These are phyloP conservation scores for Beverwykella pulmonaria DNA, from an alignment of 495 filamentous ascomycete genomes.

Conservation along the genomic window DNA sequence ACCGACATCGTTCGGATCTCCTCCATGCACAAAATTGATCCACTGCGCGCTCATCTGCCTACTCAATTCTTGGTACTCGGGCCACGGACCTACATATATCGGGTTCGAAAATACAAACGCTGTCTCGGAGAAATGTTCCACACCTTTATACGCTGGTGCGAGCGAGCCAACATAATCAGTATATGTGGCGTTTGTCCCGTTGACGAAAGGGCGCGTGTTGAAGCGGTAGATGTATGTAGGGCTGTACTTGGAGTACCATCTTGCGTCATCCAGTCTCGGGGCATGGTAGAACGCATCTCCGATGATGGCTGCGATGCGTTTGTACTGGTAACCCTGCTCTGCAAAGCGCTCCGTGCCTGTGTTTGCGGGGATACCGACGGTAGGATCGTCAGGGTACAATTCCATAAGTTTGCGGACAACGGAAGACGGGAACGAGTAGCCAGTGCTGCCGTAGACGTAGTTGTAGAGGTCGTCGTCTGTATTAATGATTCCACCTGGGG, in stretches of 20 bases:
- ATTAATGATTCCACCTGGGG: conserved; percentile 28
- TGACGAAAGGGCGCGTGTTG: conserved; percentile 37
- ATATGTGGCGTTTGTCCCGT: conserved; percentile 34
- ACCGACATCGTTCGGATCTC: conserved; percentile 31
- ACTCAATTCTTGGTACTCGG: conserved; percentile 32
- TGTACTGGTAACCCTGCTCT: conserved; percentile 37
- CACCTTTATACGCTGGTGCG: conserved; percentile 36
- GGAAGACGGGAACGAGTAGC: conserved; percentile 31
- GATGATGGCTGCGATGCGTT: conserved; percentile 35
- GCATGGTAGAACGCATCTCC: conserved; percentile 40
- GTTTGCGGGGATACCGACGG: conserved; percentile 33
- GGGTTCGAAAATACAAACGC: conserved; percentile 38
- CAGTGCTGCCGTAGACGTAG: conserved; percentile 31
- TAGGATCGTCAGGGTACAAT: conserved; percentile 39
- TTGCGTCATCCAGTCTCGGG: conserved; percentile 32
- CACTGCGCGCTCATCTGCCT: conserved; percentile 37
- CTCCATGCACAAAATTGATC: conserved; percentile 36
- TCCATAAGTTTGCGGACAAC: conserved; percentile 32
- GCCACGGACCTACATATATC: conserved; percentile 35
- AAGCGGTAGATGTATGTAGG: conserved; percentile 40
- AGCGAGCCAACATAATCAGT: conserved; percentile 21
- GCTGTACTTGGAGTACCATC: conserved; percentile 32
- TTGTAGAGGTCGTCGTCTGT: conserved; percentile 32
- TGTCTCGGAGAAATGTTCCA: conserved; percentile 37
- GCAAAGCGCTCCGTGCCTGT: conserved; percentile 35